Conservation (phyloP, 371 early-diverging fungal species). For the Syncephalis plumigaleata region DNA sequence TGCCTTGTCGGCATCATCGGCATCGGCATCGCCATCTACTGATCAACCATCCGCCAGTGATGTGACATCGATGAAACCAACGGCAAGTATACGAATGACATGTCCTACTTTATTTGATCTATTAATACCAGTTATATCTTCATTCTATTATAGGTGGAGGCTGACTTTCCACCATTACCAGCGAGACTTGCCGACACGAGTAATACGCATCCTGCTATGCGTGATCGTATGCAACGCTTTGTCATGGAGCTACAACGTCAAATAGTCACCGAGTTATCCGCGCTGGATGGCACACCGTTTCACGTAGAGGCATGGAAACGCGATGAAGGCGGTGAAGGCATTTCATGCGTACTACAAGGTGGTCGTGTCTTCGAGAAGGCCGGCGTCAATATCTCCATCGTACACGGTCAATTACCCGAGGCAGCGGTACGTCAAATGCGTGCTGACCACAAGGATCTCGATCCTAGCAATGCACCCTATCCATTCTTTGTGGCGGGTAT, state of each 20-base stretch:
- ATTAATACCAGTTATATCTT: too few relatives aligned
- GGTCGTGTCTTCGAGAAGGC: constrained; percentile 91
- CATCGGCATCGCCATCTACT: too few relatives aligned
- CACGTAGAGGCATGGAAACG: constrained; percentile 62
- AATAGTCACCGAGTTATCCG: constrained; percentile 32
- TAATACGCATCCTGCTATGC: constrained; percentile 43
- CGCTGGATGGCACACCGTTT: constrained; percentile 51
- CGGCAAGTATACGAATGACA: too few relatives aligned
- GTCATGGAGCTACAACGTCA: constrained; percentile 58
- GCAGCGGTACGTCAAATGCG: constrained; percentile 65
- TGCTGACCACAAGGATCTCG: constrained; percentile 40
- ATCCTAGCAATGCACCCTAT: constrained; percentile 21
- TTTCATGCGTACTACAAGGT: constrained; percentile 80
- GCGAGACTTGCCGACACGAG: background rate
- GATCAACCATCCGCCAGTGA: too few relatives aligned
- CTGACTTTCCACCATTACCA: too few relatives aligned
- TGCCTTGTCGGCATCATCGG: too few relatives aligned
- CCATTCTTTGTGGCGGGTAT: constrained; percentile 85
- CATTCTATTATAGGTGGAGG: too few relatives aligned
- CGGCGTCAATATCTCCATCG: constrained; percentile 72
- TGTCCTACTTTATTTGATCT: too few relatives aligned
- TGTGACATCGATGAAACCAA: too few relatives aligned
- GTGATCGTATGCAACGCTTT: constrained; percentile 62
- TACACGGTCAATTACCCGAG: constrained; percentile 55
- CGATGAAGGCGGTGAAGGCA: constrained; percentile 72